phyloP scores from a whole-genome alignment of 2,329 filamentous ascomycete species.

The Hypoxylon sp. region DNA sequence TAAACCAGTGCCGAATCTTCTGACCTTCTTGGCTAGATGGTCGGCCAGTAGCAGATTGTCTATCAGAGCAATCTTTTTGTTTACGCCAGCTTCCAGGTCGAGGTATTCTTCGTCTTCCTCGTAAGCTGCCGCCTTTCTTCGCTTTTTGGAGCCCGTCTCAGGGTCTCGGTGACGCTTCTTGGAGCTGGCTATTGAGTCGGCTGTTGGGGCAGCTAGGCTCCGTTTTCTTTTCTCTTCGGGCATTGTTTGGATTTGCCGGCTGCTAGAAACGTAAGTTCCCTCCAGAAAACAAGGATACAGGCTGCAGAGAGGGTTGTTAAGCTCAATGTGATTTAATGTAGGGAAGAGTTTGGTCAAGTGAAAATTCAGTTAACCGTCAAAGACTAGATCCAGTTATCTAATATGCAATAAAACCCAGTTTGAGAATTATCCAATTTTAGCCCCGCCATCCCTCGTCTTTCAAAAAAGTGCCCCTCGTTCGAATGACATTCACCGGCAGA shows the following conservation, averaged over 20 bases:
- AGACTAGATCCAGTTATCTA: conserved; percentile 14
- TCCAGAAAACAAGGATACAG: not conserved
- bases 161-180: conserved; percentile 69
- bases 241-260: conserved; percentile 30
- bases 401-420: conserved; percentile 33
- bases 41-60: conserved; percentile 86
- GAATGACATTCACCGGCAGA: conserved; percentile 18
- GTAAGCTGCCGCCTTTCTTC: conserved; percentile 67
- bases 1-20: conserved; percentile 81
- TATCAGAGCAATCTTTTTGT: conserved; percentile 84
- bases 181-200: conserved; percentile 49
- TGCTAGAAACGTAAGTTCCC: not conserved
- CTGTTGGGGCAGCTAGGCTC: conserved; percentile 21
- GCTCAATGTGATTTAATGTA: not conserved
- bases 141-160: conserved; percentile 59
- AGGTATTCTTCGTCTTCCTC: conserved; percentile 67
- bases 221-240: conserved; percentile 36
- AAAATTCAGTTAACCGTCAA: conserved; percentile 39
- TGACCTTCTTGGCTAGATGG: conserved; percentile 82
- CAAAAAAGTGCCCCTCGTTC: conserved; percentile 46
- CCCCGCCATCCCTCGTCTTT: conserved; percentile 35
- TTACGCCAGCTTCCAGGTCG: conserved; percentile 79
- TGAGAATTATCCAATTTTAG: conserved; percentile 10
- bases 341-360: not conserved
- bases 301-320: not conserved